A percentile compares a stretch with the other conserved stretches of the same genome.
These are phyloP conservation scores for Lepraria neglecta DNA, from an alignment of 495 filamentous ascomycete species.

Conservation along the genomic window DNA sequence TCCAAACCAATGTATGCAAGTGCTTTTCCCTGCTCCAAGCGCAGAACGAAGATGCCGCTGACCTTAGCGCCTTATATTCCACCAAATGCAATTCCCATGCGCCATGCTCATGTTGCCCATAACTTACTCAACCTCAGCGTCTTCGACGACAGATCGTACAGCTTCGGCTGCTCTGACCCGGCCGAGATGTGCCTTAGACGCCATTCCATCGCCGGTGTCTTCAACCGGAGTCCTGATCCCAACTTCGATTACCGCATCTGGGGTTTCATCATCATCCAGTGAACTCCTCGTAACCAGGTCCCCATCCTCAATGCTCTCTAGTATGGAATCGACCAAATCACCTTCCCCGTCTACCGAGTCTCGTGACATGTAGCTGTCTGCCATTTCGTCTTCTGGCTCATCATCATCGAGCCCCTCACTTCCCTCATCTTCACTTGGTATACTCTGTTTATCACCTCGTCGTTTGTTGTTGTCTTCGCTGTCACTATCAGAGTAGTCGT, in stretches of 20 bases:
- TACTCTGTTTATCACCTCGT: constrained; percentile 15
- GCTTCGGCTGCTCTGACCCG: constrained; percentile 7
- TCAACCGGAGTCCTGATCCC: not conserved
- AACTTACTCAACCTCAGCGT: not conserved
- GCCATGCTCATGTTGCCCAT: not conserved
- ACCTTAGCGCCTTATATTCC: constrained; percentile 7
- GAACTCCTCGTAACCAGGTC: not conserved
- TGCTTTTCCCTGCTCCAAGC: constrained; percentile 8
- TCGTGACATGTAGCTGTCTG: constrained; percentile 55
- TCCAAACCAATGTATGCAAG: not conserved
- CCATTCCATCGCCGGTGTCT: constrained; percentile 1
- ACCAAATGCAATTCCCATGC: not conserved
- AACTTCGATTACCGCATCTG: constrained; percentile 7
- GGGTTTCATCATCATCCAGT: not conserved
- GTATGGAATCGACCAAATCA: constrained; percentile 40
- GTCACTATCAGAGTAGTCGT: constrained; percentile 74
- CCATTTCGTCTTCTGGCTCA: constrained; percentile 43
- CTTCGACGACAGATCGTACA: not conserved
- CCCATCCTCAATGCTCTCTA: constrained; percentile 32
- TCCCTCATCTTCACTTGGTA: constrained; percentile 35
- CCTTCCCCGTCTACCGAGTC: constrained; percentile 46
- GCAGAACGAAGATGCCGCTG: not conserved
- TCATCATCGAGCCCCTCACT: constrained; percentile 33
- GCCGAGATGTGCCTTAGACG: not conserved
- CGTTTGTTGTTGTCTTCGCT: constrained; percentile 44